Base-by-base conservation (phyloP, 345 rosid species). In the Eucalyptus lansdowneana region DNA sequence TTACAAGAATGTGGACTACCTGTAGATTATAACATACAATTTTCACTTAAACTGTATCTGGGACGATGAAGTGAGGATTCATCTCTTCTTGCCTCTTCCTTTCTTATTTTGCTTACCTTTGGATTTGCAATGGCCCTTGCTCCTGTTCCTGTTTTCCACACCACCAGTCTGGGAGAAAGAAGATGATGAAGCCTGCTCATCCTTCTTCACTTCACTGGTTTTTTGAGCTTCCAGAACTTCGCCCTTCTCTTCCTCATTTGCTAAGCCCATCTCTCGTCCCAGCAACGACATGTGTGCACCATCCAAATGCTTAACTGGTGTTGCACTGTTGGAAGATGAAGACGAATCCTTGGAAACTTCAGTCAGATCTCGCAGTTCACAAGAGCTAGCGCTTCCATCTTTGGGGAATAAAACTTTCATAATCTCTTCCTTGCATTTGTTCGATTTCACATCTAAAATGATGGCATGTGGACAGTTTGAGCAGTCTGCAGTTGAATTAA, bases 381-480 rank as follows among this genome's bases (percentile, higher is more conserved):
- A 19, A 27, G 67, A 0, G 65, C 58, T 34, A 67, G n/a, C 81
- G 13, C 51, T 88, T 44, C 44, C 90, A 34, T 42, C 12, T 51
- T 72, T 47, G 9, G 94, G 91, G 86, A 93, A 93, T 60, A 93
- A 12, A 11, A 19, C 31, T 87, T 50, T 67, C 49, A 94, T 31
- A 31, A 91, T 58, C 8, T 91, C 93, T 86, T 89, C 92, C 45
- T 89, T 80, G 54, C 87, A 80, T 86, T 88, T 87, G 42, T 76
- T 50, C 50, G 24, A 54, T 54, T 65, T 92, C 92, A 93, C 89
- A 90, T 94, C 92, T 50, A 94, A 81, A 89, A 87, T 89, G 37
- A 92, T 54, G 53, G 93, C 90, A 56, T 85, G 76, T 22, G 80
- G 31, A 62, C 21, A 85, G 1, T 42, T 47, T 19, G 92, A 86